phyloP scores from a whole-genome alignment of 805 yeast species.

The Yarrowia alimentaria region DNA sequence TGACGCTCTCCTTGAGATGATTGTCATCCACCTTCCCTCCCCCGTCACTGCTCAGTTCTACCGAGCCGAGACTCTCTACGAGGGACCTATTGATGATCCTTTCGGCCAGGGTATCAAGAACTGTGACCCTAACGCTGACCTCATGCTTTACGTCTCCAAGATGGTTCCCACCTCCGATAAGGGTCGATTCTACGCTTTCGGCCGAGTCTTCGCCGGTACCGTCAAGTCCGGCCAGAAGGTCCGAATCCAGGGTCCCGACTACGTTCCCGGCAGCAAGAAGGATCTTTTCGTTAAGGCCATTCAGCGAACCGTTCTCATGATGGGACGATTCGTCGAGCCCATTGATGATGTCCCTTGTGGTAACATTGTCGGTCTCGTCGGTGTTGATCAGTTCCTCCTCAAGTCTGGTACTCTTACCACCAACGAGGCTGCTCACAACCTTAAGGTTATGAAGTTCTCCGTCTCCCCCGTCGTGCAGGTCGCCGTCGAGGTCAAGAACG shows the following conservation, averaged over 20 bases:
- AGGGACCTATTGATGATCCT: slow-evolving; percentile 86
- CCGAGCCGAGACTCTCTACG: slow-evolving; percentile 99
- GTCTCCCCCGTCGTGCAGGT: slow-evolving; percentile 99
- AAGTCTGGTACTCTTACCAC: slow-evolving; percentile 99
- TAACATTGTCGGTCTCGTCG: slow-evolving; percentile 99
- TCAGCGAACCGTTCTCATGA: slow-evolving; percentile 99
- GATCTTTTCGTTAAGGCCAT: slow-evolving; percentile 95
- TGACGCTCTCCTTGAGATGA: slow-evolving; percentile 98
- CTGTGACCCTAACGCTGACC: slow-evolving; percentile 98
- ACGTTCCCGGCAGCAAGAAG: slow-evolving; percentile 96
- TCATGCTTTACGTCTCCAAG: slow-evolving; percentile 99
- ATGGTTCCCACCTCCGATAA: slow-evolving; percentile 99
- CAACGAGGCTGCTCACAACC: slow-evolving; percentile 94
- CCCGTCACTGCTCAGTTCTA: slow-evolving; percentile 98
- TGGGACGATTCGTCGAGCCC: slow-evolving; percentile 98
- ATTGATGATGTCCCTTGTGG: slow-evolving; percentile 99
- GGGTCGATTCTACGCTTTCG: slow-evolving; percentile 99
- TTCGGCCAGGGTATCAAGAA: slow-evolving; percentile 88
- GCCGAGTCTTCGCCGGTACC: slow-evolving; percentile 99
- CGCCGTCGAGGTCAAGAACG: slow-evolving; percentile 99
- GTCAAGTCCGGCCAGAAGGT: slow-evolving; percentile 98
- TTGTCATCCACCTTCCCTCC: slow-evolving; percentile 96
- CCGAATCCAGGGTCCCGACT: slow-evolving; percentile 99
- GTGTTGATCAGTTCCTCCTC: slow-evolving; percentile 99
- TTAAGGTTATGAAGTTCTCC: slow-evolving; percentile 99